Base-by-base conservation (phyloP, 805 yeast genomes). In the Scheffersomyces amazonensis region DNA sequence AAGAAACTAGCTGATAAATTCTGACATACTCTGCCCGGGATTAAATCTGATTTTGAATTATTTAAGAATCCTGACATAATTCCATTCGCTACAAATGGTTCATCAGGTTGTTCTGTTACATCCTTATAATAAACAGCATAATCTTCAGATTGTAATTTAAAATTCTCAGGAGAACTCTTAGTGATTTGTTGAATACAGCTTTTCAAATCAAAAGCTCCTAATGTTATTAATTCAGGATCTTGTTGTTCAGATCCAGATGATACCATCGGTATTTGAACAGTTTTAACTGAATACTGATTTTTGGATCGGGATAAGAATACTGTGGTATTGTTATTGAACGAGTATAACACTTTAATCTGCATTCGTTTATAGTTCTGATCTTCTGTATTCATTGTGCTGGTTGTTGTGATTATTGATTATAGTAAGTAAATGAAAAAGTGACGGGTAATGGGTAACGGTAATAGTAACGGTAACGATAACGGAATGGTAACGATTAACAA, bases 11-110 rank as follows among this genome's bases (percentile, higher is more conserved):
- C 72, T 20, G 78, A 68, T 36, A 80, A 66, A 50, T 74, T 80
- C 39, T 76, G 77, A 47, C 83, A 78, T 24, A 80, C 79, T 39
- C 83, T 69, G 10, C 83, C 76, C 4, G 81, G 68, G 4, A 71
- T 63, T 21, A 64, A 44, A 35, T 52, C 52, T 10, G 51, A 33
- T 27, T 58, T 53, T 4, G 60, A 37, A 23, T 58, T 44, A 19
- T 50, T 31, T 15, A 66, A 43, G 20, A 68, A 49, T 6, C 53
- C 46, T 2, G 71, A 60, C 35, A 69, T 50, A 6, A 57, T 62
- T 3, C 75, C 75, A 42, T 65, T 63, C 4, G 70, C 60, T 7
- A 69, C 75, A 48, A 68, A 69, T 4, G 75, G 75, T 48, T 69
- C 75, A 36, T 69, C 73, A 3, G 75, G 75, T 47, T 69, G 75